Conservation (phyloP, 169 alveolate species). For the Eimeria necatrix region DNA sequence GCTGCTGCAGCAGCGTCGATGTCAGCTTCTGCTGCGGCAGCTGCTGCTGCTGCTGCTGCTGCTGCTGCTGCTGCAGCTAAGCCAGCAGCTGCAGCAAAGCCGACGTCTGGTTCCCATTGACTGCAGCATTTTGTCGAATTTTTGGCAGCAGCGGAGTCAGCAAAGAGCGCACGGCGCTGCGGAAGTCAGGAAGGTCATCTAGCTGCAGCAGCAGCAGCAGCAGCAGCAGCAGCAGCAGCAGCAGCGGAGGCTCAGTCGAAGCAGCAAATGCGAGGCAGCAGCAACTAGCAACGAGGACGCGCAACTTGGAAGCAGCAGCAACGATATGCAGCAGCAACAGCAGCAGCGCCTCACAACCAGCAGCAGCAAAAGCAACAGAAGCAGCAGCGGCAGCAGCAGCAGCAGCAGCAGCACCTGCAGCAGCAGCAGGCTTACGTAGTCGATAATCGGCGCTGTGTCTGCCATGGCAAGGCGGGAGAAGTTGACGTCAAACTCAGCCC, state of each 20-base stretch:
- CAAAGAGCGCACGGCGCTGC: not conserved
- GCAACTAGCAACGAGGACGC: no score
- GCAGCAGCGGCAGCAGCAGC: constrained; percentile 8
- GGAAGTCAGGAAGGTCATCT: not conserved
- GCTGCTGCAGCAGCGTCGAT: not conserved
- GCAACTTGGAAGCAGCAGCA: constrained; percentile 8
- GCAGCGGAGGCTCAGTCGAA: not conserved
- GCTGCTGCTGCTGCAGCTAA: constrained; percentile 29
- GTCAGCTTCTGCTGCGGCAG: not conserved
- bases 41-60: not conserved
- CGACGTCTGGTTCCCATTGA: not conserved
- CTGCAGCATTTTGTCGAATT: not conserved
- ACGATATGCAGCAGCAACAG: not conserved
- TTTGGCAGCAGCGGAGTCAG: constrained; percentile 2
- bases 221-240: not conserved
- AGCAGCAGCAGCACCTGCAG: not conserved
- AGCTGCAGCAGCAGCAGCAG: constrained; percentile 32
- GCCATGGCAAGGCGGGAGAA: constrained; percentile 27
- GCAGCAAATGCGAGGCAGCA: no score
- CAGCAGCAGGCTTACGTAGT: constrained; percentile 16
- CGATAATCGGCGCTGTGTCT: not conserved
- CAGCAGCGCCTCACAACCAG: not conserved
- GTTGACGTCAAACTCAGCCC: not conserved
- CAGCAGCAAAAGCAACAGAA: not conserved
- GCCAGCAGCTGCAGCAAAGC: constrained; percentile 49